Evolutionary conservation across 1,284 basidiomycete genomes (phyloP).

Genomic region (Amylostereum areolatum): DNA sequence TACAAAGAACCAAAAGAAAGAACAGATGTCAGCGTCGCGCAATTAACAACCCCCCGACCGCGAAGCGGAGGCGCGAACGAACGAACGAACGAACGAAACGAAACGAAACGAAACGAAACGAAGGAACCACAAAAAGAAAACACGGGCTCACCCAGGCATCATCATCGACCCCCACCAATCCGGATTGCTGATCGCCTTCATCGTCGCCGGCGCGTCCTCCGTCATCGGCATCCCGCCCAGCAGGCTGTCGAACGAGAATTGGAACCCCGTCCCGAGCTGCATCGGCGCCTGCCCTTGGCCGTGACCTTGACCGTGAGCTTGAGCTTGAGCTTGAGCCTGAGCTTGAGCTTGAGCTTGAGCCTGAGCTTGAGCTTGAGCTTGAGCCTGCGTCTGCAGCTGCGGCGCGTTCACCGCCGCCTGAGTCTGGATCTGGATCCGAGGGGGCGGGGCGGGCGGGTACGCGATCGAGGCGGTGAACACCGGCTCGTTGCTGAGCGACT

Average conservation of each 20-base stretch:
- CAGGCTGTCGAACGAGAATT: slow-evolving; percentile 14
- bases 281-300: slow-evolving; percentile 2
- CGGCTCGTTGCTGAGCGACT: slow-evolving; percentile 2
- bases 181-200: slow-evolving; percentile 66
- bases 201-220: slow-evolving; percentile 59
- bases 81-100: too few relatives aligned
- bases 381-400: not conserved
- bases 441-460: not conserved
- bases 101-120: not conserved
- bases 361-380: not conserved
- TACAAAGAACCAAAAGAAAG: not conserved
- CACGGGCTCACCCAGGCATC: slow-evolving; percentile 63
- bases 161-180: slow-evolving; percentile 73
- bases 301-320: not conserved
- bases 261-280: slow-evolving; percentile 6
- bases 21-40: too few relatives aligned
- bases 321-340: not conserved
- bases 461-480: not conserved
- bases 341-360: not conserved
- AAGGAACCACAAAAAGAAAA: not conserved
- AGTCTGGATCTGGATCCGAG: not conserved
- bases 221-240: slow-evolving; percentile 5
- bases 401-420: not conserved
- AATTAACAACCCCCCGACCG: too few relatives aligned
- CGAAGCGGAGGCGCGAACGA: not conserved